Base-by-base conservation (phyloP, 2,329 filamentous ascomycete species). In the Ascochyta koolunga region DNA sequence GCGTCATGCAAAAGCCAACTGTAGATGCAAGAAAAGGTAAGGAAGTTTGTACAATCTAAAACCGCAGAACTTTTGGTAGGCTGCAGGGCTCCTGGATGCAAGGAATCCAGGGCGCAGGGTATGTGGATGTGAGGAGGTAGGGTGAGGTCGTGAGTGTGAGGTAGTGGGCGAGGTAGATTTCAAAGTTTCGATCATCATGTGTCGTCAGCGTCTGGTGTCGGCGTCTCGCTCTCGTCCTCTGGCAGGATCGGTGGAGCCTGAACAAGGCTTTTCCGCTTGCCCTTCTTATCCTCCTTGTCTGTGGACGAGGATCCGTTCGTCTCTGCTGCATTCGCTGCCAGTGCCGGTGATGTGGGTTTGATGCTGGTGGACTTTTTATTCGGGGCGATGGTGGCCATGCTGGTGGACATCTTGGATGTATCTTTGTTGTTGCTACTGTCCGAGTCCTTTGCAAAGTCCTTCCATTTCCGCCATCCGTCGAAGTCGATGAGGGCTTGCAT, bases 401-500 rank as follows among this genome's bases (percentile, higher is more conserved):
- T 70, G 8, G 66, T 66, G 4, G 70, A 69, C 29, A 73, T 61
- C 47, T 74, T 75, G 35, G 65, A 69, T 22, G 67, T 72, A 19
- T 64, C 65, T 15, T 64, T 55, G 76, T 77, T 50, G 47, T 72
- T 66, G 69, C 63, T 66, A 38, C 66, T 69, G 31, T 75, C 73
- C 6, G 68, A 70, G 39, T 69, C 66, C 33, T 69, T 66, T 38
- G 71, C 71, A 50, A 90, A 93, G 68, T 95, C 90, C 74, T 96
- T 96, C 95, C 95, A 99, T 75, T 91, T 91, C 50, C 93, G 86
- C 95, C 95, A 99, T 58, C 95, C 95, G 73, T 98, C 93, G 72
- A 95, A 98, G 78, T 99, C 95, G 69, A 99, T 98, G 21, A 99
- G 83, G 9, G 95, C 95, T 79, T 98, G 95, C 95, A 99, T 99